Evolutionary conservation across 192 early-diverging fungal genomes (phyloP).

Genomic region (Backusella morwellensis): DNA sequence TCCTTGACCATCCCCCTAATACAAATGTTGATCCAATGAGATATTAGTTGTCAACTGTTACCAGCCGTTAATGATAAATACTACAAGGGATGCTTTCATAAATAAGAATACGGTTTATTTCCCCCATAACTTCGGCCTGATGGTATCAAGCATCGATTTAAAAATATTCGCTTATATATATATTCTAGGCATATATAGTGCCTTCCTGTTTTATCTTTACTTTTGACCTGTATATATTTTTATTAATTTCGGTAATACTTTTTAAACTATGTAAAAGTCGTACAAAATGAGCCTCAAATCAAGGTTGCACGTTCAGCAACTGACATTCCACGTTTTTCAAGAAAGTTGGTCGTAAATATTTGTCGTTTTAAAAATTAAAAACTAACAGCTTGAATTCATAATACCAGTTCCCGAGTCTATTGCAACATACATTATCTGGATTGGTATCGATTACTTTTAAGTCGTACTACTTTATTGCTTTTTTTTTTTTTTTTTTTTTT

Average conservation of each 20-base stretch:
- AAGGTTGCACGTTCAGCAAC: not conserved
- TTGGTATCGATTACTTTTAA: slow-evolving; percentile 6
- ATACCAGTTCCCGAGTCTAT: slow-evolving; percentile 5
- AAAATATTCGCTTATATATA: too few species aligned
- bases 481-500: not conserved
- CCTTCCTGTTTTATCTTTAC: not conserved
- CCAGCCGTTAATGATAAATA: too few species aligned
- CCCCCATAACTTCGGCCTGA: too few species aligned
- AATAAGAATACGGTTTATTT: too few species aligned
- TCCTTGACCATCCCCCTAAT: too few species aligned
- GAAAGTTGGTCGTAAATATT: too few species aligned
- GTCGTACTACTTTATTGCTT: not conserved
- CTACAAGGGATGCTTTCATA: too few species aligned
- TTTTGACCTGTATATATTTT: not conserved
- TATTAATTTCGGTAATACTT: not conserved
- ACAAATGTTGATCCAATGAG: too few species aligned
- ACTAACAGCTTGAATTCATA: slow-evolving; percentile 9
- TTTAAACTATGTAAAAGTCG: not conserved
- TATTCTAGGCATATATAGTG: too few species aligned
- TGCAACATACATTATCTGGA: slow-evolving; percentile 8
- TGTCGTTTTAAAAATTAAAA: not conserved
- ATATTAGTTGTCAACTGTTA: too few species aligned
- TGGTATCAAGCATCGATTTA: too few species aligned
- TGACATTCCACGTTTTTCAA: too few species aligned
- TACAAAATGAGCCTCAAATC: not conserved